Base-by-base conservation (phyloP, 225 moss, liverwort and hornwort genomes). In the Marchantia paleacea region DNA sequence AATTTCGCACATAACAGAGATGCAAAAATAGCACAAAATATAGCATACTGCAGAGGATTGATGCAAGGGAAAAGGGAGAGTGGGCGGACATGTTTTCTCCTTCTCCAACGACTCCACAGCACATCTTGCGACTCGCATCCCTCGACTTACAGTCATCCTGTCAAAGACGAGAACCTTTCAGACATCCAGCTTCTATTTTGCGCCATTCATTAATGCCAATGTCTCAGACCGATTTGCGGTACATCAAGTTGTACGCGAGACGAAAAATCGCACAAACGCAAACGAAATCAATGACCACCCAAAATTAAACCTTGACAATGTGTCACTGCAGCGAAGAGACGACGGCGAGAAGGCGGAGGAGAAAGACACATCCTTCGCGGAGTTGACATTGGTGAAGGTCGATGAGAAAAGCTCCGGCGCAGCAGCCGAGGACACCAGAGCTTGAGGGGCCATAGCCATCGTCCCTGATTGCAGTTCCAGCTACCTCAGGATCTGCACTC, bases 311-410 rank as follows among this genome's bases (percentile, higher is more conserved):
- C 79, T 55, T 53, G 11, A 22, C 6, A 22, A 8, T 55, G 13
- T 22, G 57, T 6, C 22, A 70, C 4, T 70, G 79, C 53, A 39
- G 20, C 18, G 69, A 12, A 69, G 53, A 31, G 53, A 29, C 0
- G 31, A 28, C 51, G 79, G 69, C 24, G 79, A 70, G 47, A 79
- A 69, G 25, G 79, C 69, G 39, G 54, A 79, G 24, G 68, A 69
- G 55, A 69, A 79, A 0, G 79, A 55, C 55, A 70, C 15, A 53
- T 69, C 52, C 7, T 55, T 55, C 68, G 53, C 39, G 53, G 24
- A 49, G 5, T 64, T 63, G 0, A 16, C 63, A 52, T 63, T 39
- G 6, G 20, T 3, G 64, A 78, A 29, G 16, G 69, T 69, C 0
- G 79, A 71, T 10, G 79, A 68, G 15, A 53, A 54, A 25, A 39